Conservation (phyloP, 177 flowering plant genomes). For the Vitis hybrid region DNA sequence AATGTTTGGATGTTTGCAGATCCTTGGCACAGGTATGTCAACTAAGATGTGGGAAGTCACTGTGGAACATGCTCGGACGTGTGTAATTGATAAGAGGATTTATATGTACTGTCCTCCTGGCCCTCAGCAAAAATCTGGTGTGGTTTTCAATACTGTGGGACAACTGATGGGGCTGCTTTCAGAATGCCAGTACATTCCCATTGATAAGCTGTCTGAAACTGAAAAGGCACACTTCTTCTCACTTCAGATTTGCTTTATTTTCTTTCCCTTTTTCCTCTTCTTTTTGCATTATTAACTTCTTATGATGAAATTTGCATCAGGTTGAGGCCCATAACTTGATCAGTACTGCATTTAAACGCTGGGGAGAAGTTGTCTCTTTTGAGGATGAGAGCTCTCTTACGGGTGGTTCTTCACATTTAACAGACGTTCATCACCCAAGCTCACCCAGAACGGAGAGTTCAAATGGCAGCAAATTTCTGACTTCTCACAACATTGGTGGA, state of each 20-base stretch:
- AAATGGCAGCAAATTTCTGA: conserved; percentile 21
- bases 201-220: conserved; percentile 59
- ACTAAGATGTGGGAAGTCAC: conserved; percentile 96
- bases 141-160: conserved; percentile 77
- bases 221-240: conserved; percentile 55
- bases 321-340: conserved; percentile 56
- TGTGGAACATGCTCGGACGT: conserved; percentile 83
- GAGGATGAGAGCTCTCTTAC: conserved; percentile 41
- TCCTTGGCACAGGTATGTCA: conserved; percentile 95
- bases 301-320: conserved; percentile 30
- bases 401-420: conserved; percentile 24
- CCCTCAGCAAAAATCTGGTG: conserved; percentile 48
- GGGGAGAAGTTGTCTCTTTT: conserved; percentile 51
- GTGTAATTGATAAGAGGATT: conserved; percentile 53
- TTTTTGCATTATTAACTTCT: conserved; percentile 1
- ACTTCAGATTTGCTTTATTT: not conserved
- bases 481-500: conserved; percentile 31
- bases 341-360: conserved; percentile 50
- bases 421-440: conserved; percentile 31
- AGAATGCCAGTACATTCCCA: conserved; percentile 48
- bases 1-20: conserved; percentile 42
- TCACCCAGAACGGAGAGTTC: conserved; percentile 38
- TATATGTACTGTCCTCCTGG: conserved; percentile 45
- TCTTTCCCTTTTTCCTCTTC: not conserved
- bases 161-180: conserved; percentile 56